Percentiles rank a stretch among this genome's conserved stretches.
Evolutionary conservation across 257 asterid genomes (phyloP).

Genomic region (Marsdenia floribunda): DNA sequence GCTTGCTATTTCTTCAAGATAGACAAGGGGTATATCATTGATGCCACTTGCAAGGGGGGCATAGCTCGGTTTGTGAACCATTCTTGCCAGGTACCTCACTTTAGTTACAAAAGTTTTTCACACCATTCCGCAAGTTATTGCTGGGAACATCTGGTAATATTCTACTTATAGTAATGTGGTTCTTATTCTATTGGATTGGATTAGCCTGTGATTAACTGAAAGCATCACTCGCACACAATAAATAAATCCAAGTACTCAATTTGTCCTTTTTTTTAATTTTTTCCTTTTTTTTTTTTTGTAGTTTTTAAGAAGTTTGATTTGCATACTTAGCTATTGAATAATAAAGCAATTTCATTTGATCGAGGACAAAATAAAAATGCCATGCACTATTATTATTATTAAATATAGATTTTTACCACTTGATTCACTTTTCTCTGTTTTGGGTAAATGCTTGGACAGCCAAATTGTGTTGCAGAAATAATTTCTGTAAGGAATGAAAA

Average conservation of each 20-base stretch:
- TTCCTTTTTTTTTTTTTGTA: too few relatives aligned
- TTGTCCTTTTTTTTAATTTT: background rate
- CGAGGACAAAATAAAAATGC: background rate
- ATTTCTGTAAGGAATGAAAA: constrained; percentile 56
- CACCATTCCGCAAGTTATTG: background rate
- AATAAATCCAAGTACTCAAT: background rate
- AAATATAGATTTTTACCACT: background rate
- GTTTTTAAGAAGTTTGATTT: background rate
- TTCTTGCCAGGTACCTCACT: constrained; percentile 46
- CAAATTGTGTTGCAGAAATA: constrained; percentile 58
- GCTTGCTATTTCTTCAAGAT: constrained; percentile 65
- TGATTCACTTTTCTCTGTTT: constrained; percentile 10
- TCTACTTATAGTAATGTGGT: background rate
- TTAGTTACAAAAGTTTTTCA: background rate
- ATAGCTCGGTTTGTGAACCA: constrained; percentile 71
- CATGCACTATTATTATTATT: background rate
- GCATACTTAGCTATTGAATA: background rate
- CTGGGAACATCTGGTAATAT: background rate
- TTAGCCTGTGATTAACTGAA: background rate
- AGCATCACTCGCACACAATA: background rate
- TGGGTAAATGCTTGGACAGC: constrained; percentile 35
- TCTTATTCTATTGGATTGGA: background rate
- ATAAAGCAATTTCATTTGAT: background rate
- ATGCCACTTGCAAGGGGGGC: constrained; percentile 72
- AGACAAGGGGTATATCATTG: constrained; percentile 55